phyloP scores from a whole-genome alignment of 495 filamentous ascomycete genomes.

The Recurvomyces mirabilis region DNA sequence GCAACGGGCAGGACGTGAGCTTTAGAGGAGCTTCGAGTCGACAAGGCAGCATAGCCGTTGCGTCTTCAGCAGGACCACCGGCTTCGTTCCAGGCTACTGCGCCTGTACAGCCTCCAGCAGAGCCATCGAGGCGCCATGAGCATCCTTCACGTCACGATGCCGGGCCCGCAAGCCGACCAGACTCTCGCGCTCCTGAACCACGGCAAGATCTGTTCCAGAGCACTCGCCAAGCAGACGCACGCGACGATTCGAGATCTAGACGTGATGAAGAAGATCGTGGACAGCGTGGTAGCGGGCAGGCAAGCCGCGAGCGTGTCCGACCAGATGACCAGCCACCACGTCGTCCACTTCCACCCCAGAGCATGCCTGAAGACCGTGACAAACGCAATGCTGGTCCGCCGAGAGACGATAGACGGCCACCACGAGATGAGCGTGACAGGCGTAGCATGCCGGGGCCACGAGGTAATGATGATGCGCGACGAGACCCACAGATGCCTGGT shows the following conservation, averaged over 20 bases:
- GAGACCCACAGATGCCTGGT: too few species aligned
- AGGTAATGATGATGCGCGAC: too few species aligned
- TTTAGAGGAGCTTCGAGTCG: conserved; percentile 15
- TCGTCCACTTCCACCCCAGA: conserved; percentile 1
- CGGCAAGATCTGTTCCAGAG: conserved; percentile 6
- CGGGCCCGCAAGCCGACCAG: conserved; percentile 3
- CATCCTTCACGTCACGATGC: background rate
- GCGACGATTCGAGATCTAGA: background rate
- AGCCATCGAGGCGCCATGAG: conserved; percentile 3
- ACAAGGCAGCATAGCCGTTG: conserved; percentile 9
- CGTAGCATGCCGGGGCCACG: too few species aligned
- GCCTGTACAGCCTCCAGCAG: conserved; percentile 7
- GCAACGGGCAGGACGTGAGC: conserved; percentile 17
- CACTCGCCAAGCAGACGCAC: background rate
- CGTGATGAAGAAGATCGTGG: conserved; percentile 10
- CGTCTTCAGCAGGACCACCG: conserved; percentile 1
- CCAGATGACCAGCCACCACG: conserved; percentile 10
- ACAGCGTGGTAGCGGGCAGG: conserved; percentile 5
- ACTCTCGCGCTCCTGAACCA: background rate
- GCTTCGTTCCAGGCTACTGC: conserved; percentile 8
- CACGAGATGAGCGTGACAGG: background rate
- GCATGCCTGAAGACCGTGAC: too few species aligned
- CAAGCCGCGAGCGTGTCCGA: conserved; percentile 9
- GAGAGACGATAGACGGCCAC: background rate
- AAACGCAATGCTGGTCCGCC: too few species aligned